Base-by-base conservation (phyloP, 768 basidiomycete species). In the Scleroderma citrinum region DNA sequence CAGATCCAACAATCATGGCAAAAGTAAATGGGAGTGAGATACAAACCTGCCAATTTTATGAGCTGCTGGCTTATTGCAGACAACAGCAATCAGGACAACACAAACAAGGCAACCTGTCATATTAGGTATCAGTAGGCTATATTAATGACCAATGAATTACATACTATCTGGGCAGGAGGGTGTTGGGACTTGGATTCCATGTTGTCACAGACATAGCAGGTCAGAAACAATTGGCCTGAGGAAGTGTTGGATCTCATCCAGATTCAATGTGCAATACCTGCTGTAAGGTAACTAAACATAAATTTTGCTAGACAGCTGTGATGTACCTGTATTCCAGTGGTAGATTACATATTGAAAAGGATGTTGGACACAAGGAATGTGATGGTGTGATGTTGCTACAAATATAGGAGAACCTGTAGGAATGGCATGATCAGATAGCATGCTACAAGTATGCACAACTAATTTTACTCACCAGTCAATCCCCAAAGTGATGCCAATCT, bases 21-120 rank as follows among this genome's bases (percentile, higher is more conserved):
- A 41, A 70, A 68, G 26, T 59, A 61, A 2, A 49, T 65, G 37
- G 0, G 44, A 39, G 40, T 67, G 66, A 0, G 63, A 59, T 0
- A 59, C 65, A 40, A 62, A 68, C 0, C 66, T 64, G 2, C 57
- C 60, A 0, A 68, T 20, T 43, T 71, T 72, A 45, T 68, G 66
- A 0, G 65, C 66, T 2, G 70, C 72, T 1, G 70, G 71, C 40
- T 71, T 69, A 44, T 71, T 65, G 36, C 71, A 73, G 6, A 66
- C 53, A 8, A 73, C 54, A 0, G 62, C 66, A 5, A 70, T 58
- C 0, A 71, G 53, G 1, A 64, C 58, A 3, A 71, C 59, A 0
- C 67, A 12, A 3, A 35, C n/a, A 3, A 35, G 12, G 12, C 12
- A 12, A 13, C 34, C 34, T 35, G 34, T 35, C 12, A 35, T 35